Base-by-base conservation (phyloP, 176 grass and related monocot genomes). In the Avena sativa region DNA sequence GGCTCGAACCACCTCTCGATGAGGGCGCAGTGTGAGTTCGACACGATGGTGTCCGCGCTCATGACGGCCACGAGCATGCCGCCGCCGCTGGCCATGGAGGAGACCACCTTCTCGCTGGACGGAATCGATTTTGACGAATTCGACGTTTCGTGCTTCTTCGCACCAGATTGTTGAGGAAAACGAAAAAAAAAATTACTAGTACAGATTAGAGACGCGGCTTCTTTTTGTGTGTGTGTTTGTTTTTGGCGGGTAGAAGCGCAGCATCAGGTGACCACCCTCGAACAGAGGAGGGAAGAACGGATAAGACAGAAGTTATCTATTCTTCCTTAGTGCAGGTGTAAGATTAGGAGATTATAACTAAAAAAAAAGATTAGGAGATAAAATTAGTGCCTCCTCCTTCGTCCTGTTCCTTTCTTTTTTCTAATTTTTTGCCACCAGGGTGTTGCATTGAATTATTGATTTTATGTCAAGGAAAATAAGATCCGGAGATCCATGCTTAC, bases 241-340 rank as follows among this genome's bases (percentile, higher is more conserved):
- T 36, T 36, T 36, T 36, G 34, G 34, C 34, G 34, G 34, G 34
- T 52, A 52, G 73, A 10, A 48, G 60, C 16, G 52, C 36, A 59
- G 65, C 40, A 60, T 36, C 34, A 36, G 34, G 34, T 36, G 2
- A 4, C 2, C 84, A 19, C 73, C 89, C 76, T 69, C 58, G 25
- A 21, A 83, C 55, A 87, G 79, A 56, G 89, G 89, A 88, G 90
- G 82, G 90, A 91, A 85, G 82, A 53, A 30, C 81, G 43, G 34
- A 36, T 36, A 36, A 36, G 34, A 36, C 34, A 36, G 34, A n/a
- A n/a, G n/a, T n/a, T n/a, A 36, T 36, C 3, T 43, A 72, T 71
- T 55, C 74, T 84, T 89, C 79, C 89, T 80, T 70, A 77, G 75
- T 82, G 15, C 57, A 62, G 1, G 81, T 81, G 17, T 83, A 82